Evolutionary conservation across 805 yeast species (phyloP).

Genomic region (Sugiyamaella qingdaonensis): DNA sequence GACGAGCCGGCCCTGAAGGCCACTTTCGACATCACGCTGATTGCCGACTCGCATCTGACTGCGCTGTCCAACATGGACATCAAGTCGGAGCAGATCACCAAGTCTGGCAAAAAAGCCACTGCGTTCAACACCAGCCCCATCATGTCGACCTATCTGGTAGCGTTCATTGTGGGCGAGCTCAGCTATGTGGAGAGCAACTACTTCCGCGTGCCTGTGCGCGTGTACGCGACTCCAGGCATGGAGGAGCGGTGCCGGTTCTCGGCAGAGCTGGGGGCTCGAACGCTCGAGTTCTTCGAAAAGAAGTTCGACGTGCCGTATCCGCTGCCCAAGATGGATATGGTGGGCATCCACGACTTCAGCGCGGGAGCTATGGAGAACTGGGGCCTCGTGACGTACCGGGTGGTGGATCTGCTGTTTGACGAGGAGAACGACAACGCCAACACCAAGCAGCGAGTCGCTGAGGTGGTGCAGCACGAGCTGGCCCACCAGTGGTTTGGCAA

Average conservation of each 20-base stretch:
- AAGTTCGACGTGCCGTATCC: slow-evolving; percentile 71
- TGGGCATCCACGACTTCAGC: slow-evolving; percentile 74
- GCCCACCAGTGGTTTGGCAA: slow-evolving; percentile 94
- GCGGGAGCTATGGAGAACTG: slow-evolving; percentile 93
- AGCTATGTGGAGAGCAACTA: slow-evolving; percentile 52
- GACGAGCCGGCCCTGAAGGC: slow-evolving; percentile 73
- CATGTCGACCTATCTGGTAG: slow-evolving; percentile 72
- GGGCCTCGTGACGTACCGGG: slow-evolving; percentile 72
- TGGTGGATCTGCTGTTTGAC: slow-evolving; percentile 59
- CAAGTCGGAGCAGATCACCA: slow-evolving; percentile 37
- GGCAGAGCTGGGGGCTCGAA: slow-evolving; percentile 59
- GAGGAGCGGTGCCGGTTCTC: slow-evolving; percentile 60
- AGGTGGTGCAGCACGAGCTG: slow-evolving; percentile 79
- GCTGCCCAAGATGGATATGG: slow-evolving; percentile 72
- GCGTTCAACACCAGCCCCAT: slow-evolving; percentile 60
- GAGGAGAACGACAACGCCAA: slow-evolving; percentile 58
- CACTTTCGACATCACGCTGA: slow-evolving; percentile 53
- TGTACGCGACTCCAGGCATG: slow-evolving; percentile 64
- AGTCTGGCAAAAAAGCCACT: slow-evolving; percentile 43
- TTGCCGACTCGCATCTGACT: slow-evolving; percentile 49
- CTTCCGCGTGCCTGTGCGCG: slow-evolving; percentile 61
- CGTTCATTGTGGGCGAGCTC: slow-evolving; percentile 68
- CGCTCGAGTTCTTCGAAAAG: slow-evolving; percentile 60
- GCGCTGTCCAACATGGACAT: slow-evolving; percentile 68
- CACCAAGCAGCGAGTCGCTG: slow-evolving; percentile 68